Conservation (phyloP, 2,329 filamentous ascomycete species). For the Colletotrichum destructivum region DNA sequence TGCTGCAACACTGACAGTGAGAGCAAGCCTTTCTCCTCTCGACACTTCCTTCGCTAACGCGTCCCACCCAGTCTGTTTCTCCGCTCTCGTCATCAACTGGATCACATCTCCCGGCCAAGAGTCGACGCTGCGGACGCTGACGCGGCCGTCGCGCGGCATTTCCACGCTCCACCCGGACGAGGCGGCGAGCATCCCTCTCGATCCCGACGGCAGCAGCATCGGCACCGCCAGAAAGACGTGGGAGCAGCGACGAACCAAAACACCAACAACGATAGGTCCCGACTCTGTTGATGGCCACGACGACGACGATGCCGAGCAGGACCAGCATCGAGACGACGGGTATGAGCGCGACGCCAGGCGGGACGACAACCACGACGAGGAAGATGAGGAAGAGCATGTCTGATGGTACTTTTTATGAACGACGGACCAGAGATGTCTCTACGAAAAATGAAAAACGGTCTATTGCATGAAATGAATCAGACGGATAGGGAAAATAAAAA, state of each 20-base stretch:
- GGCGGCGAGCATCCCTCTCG: conserved; percentile 23
- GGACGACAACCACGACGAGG: background rate
- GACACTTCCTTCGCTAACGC: background rate
- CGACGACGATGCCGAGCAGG: background rate
- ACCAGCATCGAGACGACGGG: background rate
- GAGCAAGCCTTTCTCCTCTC: background rate
- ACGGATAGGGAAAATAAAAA: background rate
- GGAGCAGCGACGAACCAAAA: conserved; percentile 18
- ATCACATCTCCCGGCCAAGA: conserved; percentile 32
- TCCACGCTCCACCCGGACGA: conserved; percentile 25
- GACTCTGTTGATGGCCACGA: background rate
- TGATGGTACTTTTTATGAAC: background rate
- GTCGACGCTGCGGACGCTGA: conserved; percentile 26
- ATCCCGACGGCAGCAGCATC: conserved; percentile 21
- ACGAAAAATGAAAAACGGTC: background rate
- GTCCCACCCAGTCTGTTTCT: conserved; percentile 15
- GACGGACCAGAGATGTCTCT: background rate
- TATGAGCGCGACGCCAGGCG: too few relatives aligned
- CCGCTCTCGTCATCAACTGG: conserved; percentile 37
- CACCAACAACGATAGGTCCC: conserved; percentile 3
- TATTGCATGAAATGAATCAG: background rate
- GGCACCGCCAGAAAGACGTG: conserved; percentile 10
- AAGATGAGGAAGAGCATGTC: too few relatives aligned
- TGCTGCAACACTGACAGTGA: conserved; percentile 37
- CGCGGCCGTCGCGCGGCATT: conserved; percentile 17